phyloP scores from a whole-genome alignment of 73 alveolate genomes.

The Paramecium pentaurelia region DNA sequence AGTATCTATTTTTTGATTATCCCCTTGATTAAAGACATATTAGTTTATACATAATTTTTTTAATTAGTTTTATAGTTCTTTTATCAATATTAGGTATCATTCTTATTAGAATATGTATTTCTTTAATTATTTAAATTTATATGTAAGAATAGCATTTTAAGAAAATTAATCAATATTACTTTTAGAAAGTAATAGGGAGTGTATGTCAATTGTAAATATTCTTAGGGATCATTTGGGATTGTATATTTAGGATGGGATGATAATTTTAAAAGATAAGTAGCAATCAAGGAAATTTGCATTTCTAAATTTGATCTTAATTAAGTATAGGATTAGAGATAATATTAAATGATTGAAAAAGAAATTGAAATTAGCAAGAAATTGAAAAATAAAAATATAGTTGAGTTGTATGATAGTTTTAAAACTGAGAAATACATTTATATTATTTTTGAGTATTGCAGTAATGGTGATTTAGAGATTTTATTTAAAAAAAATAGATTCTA shows the following conservation, averaged over 20 bases:
- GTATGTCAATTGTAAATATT: background rate
- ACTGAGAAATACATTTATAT: background rate
- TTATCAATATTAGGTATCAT: background rate
- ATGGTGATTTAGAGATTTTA: slow-evolving; percentile 45
- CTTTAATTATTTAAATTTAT: background rate
- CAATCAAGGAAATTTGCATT: background rate
- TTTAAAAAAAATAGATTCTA: background rate
- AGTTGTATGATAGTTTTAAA: background rate
- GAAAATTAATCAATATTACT: background rate
- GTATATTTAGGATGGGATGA: background rate
- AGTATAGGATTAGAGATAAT: background rate
- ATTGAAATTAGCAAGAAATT: background rate
- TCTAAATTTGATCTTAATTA: background rate
- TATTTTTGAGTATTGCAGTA: slow-evolving; percentile 43
- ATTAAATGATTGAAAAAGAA: background rate
- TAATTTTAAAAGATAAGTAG: background rate
- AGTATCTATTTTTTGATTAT: too few relatives aligned
- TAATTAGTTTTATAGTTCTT: too few relatives aligned
- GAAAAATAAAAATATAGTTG: background rate
- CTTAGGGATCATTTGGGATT: background rate
- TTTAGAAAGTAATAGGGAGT: background rate
- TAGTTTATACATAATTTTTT: too few relatives aligned
- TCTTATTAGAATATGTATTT: background rate
- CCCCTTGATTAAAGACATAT: too few relatives aligned
- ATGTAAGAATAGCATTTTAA: slow-evolving; percentile 2